These are phyloP conservation scores for Botryosphaeria dothidea DNA, from an alignment of 2,329 filamentous ascomycete species.

Conservation along the genomic window DNA sequence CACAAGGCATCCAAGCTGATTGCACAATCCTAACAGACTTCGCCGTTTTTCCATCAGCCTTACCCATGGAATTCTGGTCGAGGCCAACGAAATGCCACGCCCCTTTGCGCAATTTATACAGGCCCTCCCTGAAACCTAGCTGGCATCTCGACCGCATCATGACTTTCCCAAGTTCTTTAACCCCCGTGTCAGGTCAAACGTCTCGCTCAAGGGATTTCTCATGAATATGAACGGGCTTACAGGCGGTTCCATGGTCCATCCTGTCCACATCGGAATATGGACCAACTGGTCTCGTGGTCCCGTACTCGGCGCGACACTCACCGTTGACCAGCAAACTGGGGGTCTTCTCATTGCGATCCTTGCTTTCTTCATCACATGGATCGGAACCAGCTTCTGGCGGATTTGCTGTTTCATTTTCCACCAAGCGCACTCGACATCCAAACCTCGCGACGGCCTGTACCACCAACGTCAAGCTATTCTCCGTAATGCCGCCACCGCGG, in stretches of 20 bases:
- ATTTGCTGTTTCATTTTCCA: slow-evolving; percentile 25
- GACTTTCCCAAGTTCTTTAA: not conserved
- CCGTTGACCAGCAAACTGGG: slow-evolving; percentile 30
- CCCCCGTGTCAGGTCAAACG: not conserved
- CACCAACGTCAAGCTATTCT: slow-evolving; percentile 25
- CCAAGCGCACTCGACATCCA: slow-evolving; percentile 22
- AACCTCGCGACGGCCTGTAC: slow-evolving; percentile 26
- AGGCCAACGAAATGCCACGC: not conserved
- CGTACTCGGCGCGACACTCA: slow-evolving; percentile 36
- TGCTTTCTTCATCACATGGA: slow-evolving; percentile 33
- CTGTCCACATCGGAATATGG: slow-evolving; percentile 33
- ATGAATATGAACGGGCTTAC: not conserved
- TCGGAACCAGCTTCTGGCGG: slow-evolving; percentile 19
- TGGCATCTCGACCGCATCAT: not conserved
- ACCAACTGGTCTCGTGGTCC: slow-evolving; percentile 35
- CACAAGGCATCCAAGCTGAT: not conserved
- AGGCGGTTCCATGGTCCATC: not conserved
- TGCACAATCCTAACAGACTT: not conserved
- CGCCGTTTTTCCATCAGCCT: not conserved
- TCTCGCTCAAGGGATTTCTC: not conserved
- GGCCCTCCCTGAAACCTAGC: not conserved
- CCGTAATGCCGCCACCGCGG: slow-evolving; percentile 13
- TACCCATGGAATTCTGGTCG: not conserved
- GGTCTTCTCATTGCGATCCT: slow-evolving; percentile 37
- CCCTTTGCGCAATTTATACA: not conserved